Conservation (phyloP, 2,329 filamentous ascomycete species). For the Cytospora piceae region DNA sequence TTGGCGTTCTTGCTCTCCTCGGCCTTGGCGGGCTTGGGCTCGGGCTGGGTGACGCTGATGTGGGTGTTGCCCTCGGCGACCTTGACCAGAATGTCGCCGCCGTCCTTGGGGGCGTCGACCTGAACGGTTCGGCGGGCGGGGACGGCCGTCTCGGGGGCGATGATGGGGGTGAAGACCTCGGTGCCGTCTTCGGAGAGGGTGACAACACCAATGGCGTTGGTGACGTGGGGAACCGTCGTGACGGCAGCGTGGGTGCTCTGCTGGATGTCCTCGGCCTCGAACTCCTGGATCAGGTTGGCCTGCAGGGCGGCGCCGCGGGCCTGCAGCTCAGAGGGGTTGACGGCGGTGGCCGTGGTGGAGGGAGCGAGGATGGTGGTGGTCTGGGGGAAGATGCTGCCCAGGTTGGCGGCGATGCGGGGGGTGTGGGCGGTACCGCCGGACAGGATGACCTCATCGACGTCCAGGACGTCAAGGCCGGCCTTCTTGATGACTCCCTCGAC, state of each 20-base stretch:
- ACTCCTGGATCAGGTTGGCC: constrained; percentile 91
- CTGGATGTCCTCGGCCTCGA: constrained; percentile 90
- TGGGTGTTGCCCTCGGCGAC: constrained; percentile 86
- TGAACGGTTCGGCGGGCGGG: constrained; percentile 85
- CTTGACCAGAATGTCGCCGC: constrained; percentile 86
- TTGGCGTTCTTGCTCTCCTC: constrained; percentile 54
- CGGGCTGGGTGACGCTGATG: constrained; percentile 91
- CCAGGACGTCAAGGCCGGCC: constrained; percentile 87
- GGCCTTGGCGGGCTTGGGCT: constrained; percentile 73
- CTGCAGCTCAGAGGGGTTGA: constrained; percentile 92
- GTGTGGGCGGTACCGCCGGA: constrained; percentile 92
- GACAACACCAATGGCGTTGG: constrained; percentile 86
- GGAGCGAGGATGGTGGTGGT: constrained; percentile 80
- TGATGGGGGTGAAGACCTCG: constrained; percentile 77
- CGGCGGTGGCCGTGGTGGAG: constrained; percentile 73
- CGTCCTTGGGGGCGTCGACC: constrained; percentile 74
- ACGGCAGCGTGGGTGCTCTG: constrained; percentile 95
- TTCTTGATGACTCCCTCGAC: constrained; percentile 87
- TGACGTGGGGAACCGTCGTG: constrained; percentile 88
- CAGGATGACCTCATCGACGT: constrained; percentile 93
- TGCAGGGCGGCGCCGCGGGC: constrained; percentile 93
- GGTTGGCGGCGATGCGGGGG: constrained; percentile 84
- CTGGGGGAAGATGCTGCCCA: constrained; percentile 79
- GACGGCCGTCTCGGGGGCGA: constrained; percentile 84
- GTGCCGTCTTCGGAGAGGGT: constrained; percentile 59